Base-by-base conservation (phyloP, 2,329 filamentous ascomycete species). In the Epichloe scottii region DNA sequence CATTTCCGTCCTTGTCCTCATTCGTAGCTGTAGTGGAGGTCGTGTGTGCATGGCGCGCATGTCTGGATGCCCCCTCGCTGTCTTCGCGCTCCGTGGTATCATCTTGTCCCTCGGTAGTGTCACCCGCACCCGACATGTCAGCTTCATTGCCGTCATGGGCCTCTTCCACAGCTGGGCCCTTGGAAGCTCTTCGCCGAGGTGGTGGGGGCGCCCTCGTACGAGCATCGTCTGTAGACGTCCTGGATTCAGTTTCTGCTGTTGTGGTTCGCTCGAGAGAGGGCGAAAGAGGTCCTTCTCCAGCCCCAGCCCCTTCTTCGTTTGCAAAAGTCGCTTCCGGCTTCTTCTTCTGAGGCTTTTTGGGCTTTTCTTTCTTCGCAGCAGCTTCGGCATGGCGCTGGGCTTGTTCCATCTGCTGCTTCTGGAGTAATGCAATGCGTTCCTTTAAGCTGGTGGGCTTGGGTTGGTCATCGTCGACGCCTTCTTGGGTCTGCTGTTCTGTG, bases 361-460 rank as follows among this genome's bases (percentile, higher is more conserved):
- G 83, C 68, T 95, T 95, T 60, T 94, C 89, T 66, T 94, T 91
- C 71, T 87, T 94, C 51, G 83, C 75, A 19, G 76, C 76, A 15
- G 84, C 80, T 38, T 93, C 88, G 7, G 87, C 86, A 67, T 91
- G 86, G 49, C 90, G 78, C 55, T 85, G 78, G 5, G 90, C 88
- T 63, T 93, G 88, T 63, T 97, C 93, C 64, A 88, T 74, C 67
- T 98, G 93, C 66, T 97, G 89, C 64, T 87, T 91, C 66, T 98
- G 93, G 15, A 98, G 74, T 49, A 95, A 73, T 30, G 93, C 93
- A 69, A 98, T 96, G 55, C 93, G 81, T 66, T 98, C 93, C 68
- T 97, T 98, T 55, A 98, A 68, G 58, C 87, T 96, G 51, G 89
- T 87, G 23, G 90, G 89, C 68, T 97, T 96, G 1, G 91, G 90